Base-by-base conservation (phyloP, 2,329 filamentous ascomycete species). In the Neophaeococcomyces mojaviensis region DNA sequence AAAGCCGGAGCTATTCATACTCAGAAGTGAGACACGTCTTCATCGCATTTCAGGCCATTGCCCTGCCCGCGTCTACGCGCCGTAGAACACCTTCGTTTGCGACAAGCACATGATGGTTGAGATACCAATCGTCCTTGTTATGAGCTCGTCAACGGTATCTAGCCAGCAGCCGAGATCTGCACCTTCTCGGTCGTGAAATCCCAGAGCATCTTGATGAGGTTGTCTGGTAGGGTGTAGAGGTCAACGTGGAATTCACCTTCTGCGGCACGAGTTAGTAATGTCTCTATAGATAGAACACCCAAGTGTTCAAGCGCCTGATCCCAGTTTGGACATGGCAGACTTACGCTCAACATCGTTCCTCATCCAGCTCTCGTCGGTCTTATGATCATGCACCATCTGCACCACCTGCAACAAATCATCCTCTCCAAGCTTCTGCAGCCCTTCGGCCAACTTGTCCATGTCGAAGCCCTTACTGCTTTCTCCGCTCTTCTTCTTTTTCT, bases 241-340 rank as follows among this genome's bases (percentile, higher is more conserved):
- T 98, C 92, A 57, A 98, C 90, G 50, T 95, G 92, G 71, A 98
- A 98, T 69, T 98, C 92, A 61, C 92, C 92, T 61, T 89, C 88
- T 86, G 60, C 40, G 18, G 63, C 65, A 64, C 60, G 8, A 36
- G 34, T 42, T 12, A 47, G 31, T 19, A 28, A 28, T n/a, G n/a
- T n/a, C n/a, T n/a, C n/a, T n/a, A n/a, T n/a, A n/a, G n/a, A n/a
- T n/a, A n/a, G n/a, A n/a, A n/a, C n/a, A n/a, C n/a, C n/a, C n/a
- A n/a, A n/a, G n/a, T n/a, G n/a, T n/a, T n/a, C n/a, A n/a, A n/a
- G n/a, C n/a, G n/a, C n/a, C n/a, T n/a, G n/a, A n/a, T n/a, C n/a
- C n/a, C n/a, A n/a, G n/a, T n/a, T n/a, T n/a, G n/a, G n/a, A n/a
- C n/a, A n/a, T n/a, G n/a, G 33, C 36, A 19, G 44, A 77, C 84